Conservation (phyloP, 768 basidiomycete genomes). For the Rhodosporidiobolus sp. region DNA sequence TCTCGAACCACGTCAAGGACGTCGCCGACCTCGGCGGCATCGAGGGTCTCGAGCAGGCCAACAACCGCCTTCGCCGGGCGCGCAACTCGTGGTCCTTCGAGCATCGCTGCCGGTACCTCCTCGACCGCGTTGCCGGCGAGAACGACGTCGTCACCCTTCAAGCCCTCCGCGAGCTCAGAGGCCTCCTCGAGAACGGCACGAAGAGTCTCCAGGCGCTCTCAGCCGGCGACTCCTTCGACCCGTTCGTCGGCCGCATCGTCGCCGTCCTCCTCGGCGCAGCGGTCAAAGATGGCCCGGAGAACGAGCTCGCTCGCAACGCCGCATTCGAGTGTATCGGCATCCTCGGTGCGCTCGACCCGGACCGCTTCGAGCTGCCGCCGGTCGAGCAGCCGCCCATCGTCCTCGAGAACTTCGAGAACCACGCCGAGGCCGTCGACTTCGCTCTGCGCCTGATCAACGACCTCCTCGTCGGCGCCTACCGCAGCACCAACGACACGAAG, state of each 20-base stretch:
- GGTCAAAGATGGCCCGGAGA: conserved; percentile 71
- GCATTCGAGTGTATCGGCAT: conserved; percentile 89
- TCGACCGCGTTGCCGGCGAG: conserved; percentile 72
- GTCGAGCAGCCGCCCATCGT: conserved; percentile 63
- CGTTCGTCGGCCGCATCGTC: conserved; percentile 66
- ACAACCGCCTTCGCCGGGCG: conserved; percentile 40
- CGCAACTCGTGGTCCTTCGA: conserved; percentile 59
- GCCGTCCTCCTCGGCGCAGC: conserved; percentile 66
- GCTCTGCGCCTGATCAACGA: conserved; percentile 80
- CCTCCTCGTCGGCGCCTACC: conserved; percentile 81
- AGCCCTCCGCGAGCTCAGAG: conserved; percentile 70
- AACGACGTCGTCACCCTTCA: conserved; percentile 73
- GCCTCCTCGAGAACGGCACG: conserved; percentile 54
- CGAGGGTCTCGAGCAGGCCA: conserved; percentile 53
- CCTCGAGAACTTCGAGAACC: conserved; percentile 73
- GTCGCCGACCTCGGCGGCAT: conserved; percentile 74
- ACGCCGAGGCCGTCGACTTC: conserved; percentile 70
- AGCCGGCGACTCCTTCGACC: conserved; percentile 82
- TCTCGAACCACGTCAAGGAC: conserved; percentile 64
- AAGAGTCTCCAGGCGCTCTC: conserved; percentile 62
- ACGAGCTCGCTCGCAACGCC: conserved; percentile 60
- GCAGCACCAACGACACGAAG: conserved; percentile 87
- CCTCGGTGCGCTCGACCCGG: conserved; percentile 90
- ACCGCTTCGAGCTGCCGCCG: conserved; percentile 70
- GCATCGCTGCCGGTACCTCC: conserved; percentile 61